Conservation (phyloP, 2,329 filamentous ascomycete genomes). For the Acrodontium crateriforme region DNA sequence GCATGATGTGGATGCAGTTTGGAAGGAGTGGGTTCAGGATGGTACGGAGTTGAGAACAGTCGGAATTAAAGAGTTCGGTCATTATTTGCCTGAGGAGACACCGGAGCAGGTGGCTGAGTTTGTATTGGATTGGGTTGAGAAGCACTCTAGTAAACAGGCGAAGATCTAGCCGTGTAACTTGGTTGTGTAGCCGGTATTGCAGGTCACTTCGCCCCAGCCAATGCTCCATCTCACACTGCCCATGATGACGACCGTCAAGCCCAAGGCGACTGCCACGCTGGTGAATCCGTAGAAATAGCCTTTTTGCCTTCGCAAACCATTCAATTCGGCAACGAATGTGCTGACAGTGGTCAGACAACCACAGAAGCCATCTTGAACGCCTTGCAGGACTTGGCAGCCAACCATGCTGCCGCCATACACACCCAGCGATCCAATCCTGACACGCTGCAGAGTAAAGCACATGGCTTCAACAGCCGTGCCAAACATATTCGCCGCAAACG, state of each 20-base stretch:
- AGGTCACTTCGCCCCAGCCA: slow-evolving; percentile 25
- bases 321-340: slow-evolving; percentile 35
- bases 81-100: slow-evolving; percentile 36
- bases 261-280: slow-evolving; percentile 48
- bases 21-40: slow-evolving; percentile 32
- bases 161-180: slow-evolving; percentile 16
- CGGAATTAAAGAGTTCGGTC: slow-evolving; percentile 27
- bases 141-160: too few species aligned
- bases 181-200: slow-evolving; percentile 21
- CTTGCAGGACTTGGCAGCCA: slow-evolving; percentile 34
- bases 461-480: slow-evolving; percentile 64
- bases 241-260: slow-evolving; percentile 55
- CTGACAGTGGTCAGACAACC: slow-evolving; percentile 34
- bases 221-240: slow-evolving; percentile 59
- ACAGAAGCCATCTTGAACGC: slow-evolving; percentile 35
- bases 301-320: slow-evolving; percentile 29
- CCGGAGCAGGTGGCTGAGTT: slow-evolving; percentile 21
- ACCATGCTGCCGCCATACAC: slow-evolving; percentile 26
- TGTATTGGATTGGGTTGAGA: slow-evolving; percentile 14
- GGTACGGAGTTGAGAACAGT: slow-evolving; percentile 19
- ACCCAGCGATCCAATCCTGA: slow-evolving; percentile 24
- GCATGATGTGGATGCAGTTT: slow-evolving; percentile 30
- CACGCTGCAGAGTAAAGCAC: slow-evolving; percentile 66
- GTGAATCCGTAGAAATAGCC: slow-evolving; percentile 54
- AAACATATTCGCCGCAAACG: slow-evolving; percentile 66